Base-by-base conservation (phyloP, 371 early-diverging fungal genomes). In the Syncephalastrum monosporum region DNA sequence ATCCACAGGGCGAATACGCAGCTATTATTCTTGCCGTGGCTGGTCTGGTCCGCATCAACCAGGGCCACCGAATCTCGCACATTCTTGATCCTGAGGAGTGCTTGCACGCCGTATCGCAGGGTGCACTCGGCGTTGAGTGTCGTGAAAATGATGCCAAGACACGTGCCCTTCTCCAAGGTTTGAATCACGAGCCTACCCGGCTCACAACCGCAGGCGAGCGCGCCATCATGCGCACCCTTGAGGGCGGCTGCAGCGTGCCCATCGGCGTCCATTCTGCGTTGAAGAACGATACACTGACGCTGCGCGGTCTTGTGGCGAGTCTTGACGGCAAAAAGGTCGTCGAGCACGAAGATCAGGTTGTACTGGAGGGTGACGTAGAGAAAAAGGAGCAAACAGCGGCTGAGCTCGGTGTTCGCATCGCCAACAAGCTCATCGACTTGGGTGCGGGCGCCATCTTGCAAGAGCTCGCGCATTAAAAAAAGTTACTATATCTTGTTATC, bases 221-320 rank as follows among this genome's bases (percentile, higher is more conserved):
- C n/a, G 77, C 86, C 24, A 79, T 96, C 61, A 91, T 97, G 93
- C 84, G 93, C 19, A 75, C 70, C 21, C 71, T 98, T 17, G 96
- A 97, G 75, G 98, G 98, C 38, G 98, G 98, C 1, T 98, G 98
- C 79, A 90, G 88, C 55, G 96, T 98, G 50, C 98, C 98, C 5
- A 89, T 97, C 63, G 98, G 97, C 51, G 97, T 96, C 17, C 82
- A 79, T 62, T 84, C 94, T 1, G 62, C 60, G 48, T 77, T 84
- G 67, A 64, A 65, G 46, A 72, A 69, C 8, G 60, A 69, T 7
- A 54, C 55, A 23, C 74, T 92, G 45, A 63, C 42, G 42, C 63
- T 93, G 52, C 69, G 66, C 42, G 91, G 85, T 3, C 51, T 87
- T 25, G 92, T 93, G 3, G 78, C 84, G 10, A 82, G 83, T 45